A percentile compares a stretch with the other conserved stretches of the same genome.
phyloP scores from a whole-genome alignment of 257 asterid genomes.

The Rehmannia glutinosa region DNA sequence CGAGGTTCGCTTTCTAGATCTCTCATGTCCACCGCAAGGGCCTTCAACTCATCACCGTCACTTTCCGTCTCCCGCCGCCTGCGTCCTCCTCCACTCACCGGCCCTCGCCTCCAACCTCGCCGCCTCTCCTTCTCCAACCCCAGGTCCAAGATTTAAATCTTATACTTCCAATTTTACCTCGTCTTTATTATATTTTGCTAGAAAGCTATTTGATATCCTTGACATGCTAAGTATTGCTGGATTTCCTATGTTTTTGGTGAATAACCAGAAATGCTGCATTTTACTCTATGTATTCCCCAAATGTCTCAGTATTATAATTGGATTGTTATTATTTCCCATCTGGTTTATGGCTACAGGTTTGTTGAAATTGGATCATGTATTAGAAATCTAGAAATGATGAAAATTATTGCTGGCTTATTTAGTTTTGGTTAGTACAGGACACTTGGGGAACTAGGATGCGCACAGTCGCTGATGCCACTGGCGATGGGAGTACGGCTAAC shows the following conservation, averaged over 20 bases:
- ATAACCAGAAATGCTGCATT: background rate
- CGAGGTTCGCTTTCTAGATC: slow-evolving; percentile 86
- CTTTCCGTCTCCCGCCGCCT: slow-evolving; percentile 32
- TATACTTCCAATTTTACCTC: background rate
- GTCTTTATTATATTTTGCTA: no score
- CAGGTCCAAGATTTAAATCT: slow-evolving; percentile 40
- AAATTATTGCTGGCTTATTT: background rate
- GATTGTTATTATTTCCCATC: background rate
- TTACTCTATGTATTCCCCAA: no score
- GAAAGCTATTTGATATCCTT: background rate
- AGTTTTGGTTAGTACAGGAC: slow-evolving; percentile 48
- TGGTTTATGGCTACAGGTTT: background rate
- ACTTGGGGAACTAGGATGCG: slow-evolving; percentile 65
- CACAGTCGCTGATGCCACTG: slow-evolving; percentile 77
- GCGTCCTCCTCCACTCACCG: slow-evolving; percentile 44
- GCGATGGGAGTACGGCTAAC: slow-evolving; percentile 52
- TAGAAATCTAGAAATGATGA: background rate
- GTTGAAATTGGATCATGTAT: background rate
- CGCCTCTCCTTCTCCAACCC: slow-evolving; percentile 70
- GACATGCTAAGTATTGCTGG: background rate
- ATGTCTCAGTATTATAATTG: no score
- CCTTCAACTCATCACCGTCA: slow-evolving; percentile 59
- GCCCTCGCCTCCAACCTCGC: slow-evolving; percentile 56
- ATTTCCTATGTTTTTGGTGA: background rate
- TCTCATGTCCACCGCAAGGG: slow-evolving; percentile 50